Conservation (phyloP, 2,329 filamentous ascomycete genomes). For the Dendrostoma leiphaemia region DNA sequence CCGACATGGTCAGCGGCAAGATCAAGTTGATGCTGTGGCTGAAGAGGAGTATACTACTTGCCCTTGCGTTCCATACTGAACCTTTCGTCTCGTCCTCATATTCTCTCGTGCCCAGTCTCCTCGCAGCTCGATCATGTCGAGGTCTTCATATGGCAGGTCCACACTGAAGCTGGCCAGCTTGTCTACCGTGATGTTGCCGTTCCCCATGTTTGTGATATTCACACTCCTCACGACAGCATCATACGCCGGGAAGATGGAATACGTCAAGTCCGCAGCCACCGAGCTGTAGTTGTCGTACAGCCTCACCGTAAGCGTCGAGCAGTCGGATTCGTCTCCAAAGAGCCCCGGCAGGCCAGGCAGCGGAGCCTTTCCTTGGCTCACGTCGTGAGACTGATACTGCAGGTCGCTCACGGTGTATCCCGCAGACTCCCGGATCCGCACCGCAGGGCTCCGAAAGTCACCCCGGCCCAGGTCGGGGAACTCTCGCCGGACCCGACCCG, state of each 20-base stretch:
- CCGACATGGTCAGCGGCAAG: too few species aligned
- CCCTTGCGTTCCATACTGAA: slow-evolving; percentile 57
- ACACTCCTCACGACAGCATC: slow-evolving; percentile 62
- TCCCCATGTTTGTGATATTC: slow-evolving; percentile 58
- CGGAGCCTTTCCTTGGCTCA: slow-evolving; percentile 54
- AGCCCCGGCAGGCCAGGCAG: slow-evolving; percentile 58
- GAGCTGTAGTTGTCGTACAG: slow-evolving; percentile 58
- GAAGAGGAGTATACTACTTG: slow-evolving; percentile 29
- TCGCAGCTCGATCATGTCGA: slow-evolving; percentile 60
- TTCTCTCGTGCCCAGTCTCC: slow-evolving; percentile 64
- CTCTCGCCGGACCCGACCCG: slow-evolving; percentile 55
- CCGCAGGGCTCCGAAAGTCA: slow-evolving; percentile 60
- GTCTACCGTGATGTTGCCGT: slow-evolving; percentile 50
- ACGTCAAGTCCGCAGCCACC: slow-evolving; percentile 57
- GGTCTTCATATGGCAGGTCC: slow-evolving; percentile 57
- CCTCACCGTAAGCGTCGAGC: slow-evolving; percentile 56
- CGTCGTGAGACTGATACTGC: slow-evolving; percentile 55
- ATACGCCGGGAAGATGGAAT: slow-evolving; percentile 61
- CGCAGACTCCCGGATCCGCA: slow-evolving; percentile 57
- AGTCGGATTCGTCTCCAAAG: slow-evolving; percentile 53
- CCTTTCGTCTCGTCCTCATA: slow-evolving; percentile 49
- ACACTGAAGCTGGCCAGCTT: slow-evolving; percentile 60
- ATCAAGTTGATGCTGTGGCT: too few species aligned
- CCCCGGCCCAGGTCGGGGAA: slow-evolving; percentile 64
- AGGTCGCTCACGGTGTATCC: slow-evolving; percentile 60